Evolutionary conservation across 2,329 filamentous ascomycete genomes (phyloP).

Genomic region (Aspergillus pseudoglaucus): DNA sequence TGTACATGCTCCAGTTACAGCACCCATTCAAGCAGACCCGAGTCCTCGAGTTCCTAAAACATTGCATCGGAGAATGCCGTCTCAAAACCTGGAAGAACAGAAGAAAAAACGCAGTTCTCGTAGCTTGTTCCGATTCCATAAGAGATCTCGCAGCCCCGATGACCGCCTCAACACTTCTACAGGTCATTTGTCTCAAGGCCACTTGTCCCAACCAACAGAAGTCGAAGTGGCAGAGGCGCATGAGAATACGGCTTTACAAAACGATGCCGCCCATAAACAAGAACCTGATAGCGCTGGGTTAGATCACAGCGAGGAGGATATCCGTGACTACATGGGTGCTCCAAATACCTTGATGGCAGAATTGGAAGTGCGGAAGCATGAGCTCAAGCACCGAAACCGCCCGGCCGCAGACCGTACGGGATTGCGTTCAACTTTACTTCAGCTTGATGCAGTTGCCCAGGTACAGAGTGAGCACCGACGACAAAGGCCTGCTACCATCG

Average conservation of each 20-base stretch:
- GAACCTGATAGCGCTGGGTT: slow-evolving; percentile 15
- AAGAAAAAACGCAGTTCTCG: slow-evolving; percentile 26
- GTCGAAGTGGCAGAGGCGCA: slow-evolving; percentile 14
- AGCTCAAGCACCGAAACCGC: slow-evolving; percentile 72
- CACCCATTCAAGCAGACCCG: slow-evolving; percentile 78
- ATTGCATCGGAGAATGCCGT: slow-evolving; percentile 21
- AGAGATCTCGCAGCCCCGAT: slow-evolving; percentile 11
- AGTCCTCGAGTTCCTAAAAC: slow-evolving; percentile 69
- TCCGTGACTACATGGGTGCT: slow-evolving; percentile 53
- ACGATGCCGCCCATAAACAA: slow-evolving; percentile 9
- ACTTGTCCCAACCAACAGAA: slow-evolving; percentile 10
- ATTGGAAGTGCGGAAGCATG: slow-evolving; percentile 80
- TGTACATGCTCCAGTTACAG: slow-evolving; percentile 75
- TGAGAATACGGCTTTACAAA: slow-evolving; percentile 14
- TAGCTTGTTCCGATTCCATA: slow-evolving; percentile 19
- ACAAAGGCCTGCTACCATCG: slow-evolving; percentile 71
- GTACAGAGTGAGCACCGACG: slow-evolving; percentile 66
- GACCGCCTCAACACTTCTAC: slow-evolving; percentile 8
- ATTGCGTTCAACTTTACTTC: slow-evolving; percentile 83
- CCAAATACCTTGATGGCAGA: slow-evolving; percentile 91
- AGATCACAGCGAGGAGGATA: slow-evolving; percentile 41
- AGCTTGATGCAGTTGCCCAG: slow-evolving; percentile 86
- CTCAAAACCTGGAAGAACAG: slow-evolving; percentile 17
- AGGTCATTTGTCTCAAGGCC: slow-evolving; percentile 3
- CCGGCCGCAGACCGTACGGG: slow-evolving; percentile 65